Base-by-base conservation (phyloP, 75 land plant species). In the Selaginella tamariscina region DNA sequence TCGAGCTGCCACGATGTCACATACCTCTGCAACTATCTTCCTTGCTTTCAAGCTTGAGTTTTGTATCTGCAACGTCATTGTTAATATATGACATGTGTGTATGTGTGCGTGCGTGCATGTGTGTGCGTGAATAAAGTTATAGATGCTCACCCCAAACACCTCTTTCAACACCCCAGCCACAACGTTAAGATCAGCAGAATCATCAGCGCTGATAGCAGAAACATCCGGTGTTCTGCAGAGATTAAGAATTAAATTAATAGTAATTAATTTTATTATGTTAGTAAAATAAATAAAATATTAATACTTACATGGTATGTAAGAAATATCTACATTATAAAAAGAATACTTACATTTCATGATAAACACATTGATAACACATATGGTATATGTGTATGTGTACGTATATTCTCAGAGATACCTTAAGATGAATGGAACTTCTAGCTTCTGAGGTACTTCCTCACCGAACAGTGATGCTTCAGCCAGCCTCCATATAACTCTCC, bases 151-250 rank as follows among this genome's bases (percentile, higher is more conserved):
- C 80, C 83, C 90, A 30, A 84, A 77, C 23, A 82, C 68, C 39
- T 82, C 80, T 60, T 78, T 67, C 29, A 89, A 73, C 67, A 82
- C 76, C 56, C 32, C 77, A 8, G 75, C 87, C 33, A 89, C 94
- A 0, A 74, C 83, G 72, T 67, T 79, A 64, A 89, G 77, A 73
- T 89, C 83, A 5, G 83, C 33, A 27, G 94, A 82, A 2, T 62
- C 67, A 60, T 89, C 94, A 22, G 85, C 81, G 72, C 86, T 89
- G 82, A 89, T 89, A 0, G 84, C 82, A n/a, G 85, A 86, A 74
- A 86, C 83, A 65, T 84, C 71, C 18, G 94, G 94, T 5, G 94
- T 89, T 64, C 94, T 88, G 85, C 68, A 70, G 5, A 39, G 49
- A 39, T 39, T 39, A 39, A n/a, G n/a, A n/a, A n/a, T n/a, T n/a